A percentile compares a stretch with the other conserved stretches of the same genome.
These are phyloP conservation scores for Geotrichum histeridarum DNA, from an alignment of 1,139 yeast species.

Conservation along the genomic window DNA sequence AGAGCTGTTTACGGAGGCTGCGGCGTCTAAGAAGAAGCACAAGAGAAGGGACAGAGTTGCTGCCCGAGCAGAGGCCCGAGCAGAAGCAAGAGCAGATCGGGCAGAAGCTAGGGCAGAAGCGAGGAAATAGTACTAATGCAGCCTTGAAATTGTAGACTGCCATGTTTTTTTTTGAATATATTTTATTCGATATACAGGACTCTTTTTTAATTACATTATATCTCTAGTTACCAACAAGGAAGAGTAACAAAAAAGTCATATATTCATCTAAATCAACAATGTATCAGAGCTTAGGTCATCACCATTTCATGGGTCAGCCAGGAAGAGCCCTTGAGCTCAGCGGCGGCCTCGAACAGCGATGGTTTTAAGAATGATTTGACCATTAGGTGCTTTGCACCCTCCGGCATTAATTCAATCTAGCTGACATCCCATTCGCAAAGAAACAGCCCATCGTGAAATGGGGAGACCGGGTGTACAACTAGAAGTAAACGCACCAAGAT, in stretches of 20 bases:
- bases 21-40: conserved; percentile 59
- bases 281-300: conserved; percentile 89
- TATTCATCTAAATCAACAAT: conserved; percentile 25
- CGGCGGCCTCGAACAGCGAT: conserved; percentile 92
- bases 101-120: not conserved
- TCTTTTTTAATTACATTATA: not conserved
- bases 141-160: not conserved
- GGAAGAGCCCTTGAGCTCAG: conserved; percentile 35
- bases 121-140: not conserved
- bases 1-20: conserved; percentile 86
- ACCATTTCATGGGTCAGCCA: conserved; percentile 82
- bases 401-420: not conserved
- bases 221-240: not conserved
- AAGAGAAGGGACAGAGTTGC: conserved; percentile 19
- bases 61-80: not conserved
- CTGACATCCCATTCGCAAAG: not conserved
- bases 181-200: not conserved
- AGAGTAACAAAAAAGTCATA: too few species aligned
- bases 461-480: conserved; percentile 10
- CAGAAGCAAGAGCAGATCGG: not conserved
- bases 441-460: not conserved
- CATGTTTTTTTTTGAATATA: not conserved
- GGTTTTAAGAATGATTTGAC: conserved; percentile 65
- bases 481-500: conserved; percentile 12
- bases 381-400: not conserved